Percentiles rank a stretch among this genome's conserved stretches.
Evolutionary conservation across 2,329 filamentous ascomycete genomes (phyloP).

Genomic region (Rutstroemia sp.): DNA sequence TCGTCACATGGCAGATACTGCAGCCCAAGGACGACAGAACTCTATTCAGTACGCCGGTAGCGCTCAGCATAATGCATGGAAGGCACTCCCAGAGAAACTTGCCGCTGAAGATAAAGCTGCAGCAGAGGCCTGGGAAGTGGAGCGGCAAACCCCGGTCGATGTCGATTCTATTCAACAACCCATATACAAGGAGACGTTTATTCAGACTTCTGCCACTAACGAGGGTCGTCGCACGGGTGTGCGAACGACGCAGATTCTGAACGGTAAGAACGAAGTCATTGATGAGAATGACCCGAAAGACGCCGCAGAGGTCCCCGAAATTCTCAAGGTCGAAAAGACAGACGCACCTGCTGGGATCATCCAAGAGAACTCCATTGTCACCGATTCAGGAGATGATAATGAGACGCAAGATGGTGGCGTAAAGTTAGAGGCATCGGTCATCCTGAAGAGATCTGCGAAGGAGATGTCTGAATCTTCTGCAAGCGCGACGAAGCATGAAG

Average conservation of each 20-base stretch:
- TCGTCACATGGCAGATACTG: neutral
- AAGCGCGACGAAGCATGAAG: neutral
- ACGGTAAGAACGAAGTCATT: constrained; percentile 1
- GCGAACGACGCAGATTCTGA: constrained; percentile 10
- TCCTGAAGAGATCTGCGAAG: constrained; percentile 7
- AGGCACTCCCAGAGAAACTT: constrained; percentile 17
- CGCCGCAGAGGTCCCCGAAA: neutral
- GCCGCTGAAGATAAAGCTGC: constrained; percentile 22
- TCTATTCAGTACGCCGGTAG: neutral
- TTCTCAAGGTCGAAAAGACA: neutral
- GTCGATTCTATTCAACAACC: constrained; percentile 14
- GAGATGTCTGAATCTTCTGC: constrained; percentile 12
- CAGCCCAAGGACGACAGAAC: neutral
- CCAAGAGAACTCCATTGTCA: no score
- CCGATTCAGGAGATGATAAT: constrained; percentile 5
- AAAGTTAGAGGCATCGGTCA: neutral
- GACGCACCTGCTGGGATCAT: neutral
- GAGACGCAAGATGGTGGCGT: constrained; percentile 5
- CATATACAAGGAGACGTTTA: constrained; percentile 25
- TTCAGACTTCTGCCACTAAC: constrained; percentile 23
- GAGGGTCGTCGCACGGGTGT: constrained; percentile 25
- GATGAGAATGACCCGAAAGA: neutral
- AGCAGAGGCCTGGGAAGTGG: constrained; percentile 13
- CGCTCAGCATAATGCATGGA: constrained; percentile 20
- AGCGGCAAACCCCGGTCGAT: constrained; percentile 6